phyloP scores from a whole-genome alignment of 1,284 basidiomycete species.

The Fomitiporia mediterranea region DNA sequence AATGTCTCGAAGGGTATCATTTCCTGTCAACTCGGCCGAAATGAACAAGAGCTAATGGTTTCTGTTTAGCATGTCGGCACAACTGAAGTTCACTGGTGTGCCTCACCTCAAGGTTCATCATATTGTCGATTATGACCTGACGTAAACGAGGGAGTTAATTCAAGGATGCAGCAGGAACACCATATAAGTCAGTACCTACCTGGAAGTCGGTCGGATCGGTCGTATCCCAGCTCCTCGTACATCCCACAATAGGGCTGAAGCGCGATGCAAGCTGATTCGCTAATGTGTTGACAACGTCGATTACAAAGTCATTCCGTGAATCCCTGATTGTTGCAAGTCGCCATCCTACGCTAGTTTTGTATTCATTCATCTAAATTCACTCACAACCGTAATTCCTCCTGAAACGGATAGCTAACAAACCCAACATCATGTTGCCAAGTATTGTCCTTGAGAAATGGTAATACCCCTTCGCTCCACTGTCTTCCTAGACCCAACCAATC shows the following conservation, averaged over 20 bases:
- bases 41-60: slow-evolving; percentile 46
- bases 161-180: background rate
- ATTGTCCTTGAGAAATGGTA: slow-evolving; percentile 43
- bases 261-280: slow-evolving; percentile 36
- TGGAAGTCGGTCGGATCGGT: slow-evolving; percentile 51
- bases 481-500: slow-evolving; percentile 53
- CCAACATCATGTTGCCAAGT: slow-evolving; percentile 62
- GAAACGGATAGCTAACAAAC: slow-evolving; percentile 63
- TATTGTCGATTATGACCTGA: slow-evolving; percentile 70
- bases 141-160: slow-evolving; percentile 6
- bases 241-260: slow-evolving; percentile 40
- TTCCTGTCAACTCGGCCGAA: slow-evolving; percentile 51
- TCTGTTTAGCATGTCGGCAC: no score
- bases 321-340: background rate
- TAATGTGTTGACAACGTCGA: slow-evolving; percentile 35
- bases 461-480: slow-evolving; percentile 44
- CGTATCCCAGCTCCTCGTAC: slow-evolving; percentile 52
- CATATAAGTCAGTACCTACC: slow-evolving; percentile 26
- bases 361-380: slow-evolving; percentile 2
- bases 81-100: background rate
- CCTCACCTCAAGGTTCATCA: slow-evolving; percentile 67
- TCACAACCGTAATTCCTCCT: slow-evolving; percentile 44
- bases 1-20: slow-evolving; percentile 52
- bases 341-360: background rate
- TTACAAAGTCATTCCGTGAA: slow-evolving; percentile 24